Evolutionary conservation across 1,139 yeast genomes (phyloP).

Genomic region (Taiozyma sp.): DNA sequence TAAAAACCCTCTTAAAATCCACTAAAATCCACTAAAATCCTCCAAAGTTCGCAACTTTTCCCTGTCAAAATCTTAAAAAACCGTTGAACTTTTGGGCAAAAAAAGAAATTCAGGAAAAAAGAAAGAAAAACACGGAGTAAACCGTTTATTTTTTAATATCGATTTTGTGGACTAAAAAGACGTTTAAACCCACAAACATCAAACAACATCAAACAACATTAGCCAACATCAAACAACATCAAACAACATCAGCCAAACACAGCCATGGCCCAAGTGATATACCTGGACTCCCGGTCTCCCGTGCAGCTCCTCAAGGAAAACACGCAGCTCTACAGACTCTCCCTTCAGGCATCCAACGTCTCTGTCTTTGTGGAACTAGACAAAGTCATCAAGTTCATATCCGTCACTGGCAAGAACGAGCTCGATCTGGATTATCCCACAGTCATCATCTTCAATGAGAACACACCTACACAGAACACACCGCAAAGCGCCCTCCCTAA

Average conservation of each 20-base stretch:
- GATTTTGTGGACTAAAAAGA: too few species aligned
- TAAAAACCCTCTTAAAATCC: background rate
- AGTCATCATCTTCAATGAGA: slow-evolving; percentile 19
- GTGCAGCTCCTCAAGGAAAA: slow-evolving; percentile 9
- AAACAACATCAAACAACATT: too few species aligned
- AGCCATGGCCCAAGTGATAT: slow-evolving; percentile 19
- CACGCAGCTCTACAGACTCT: slow-evolving; percentile 10
- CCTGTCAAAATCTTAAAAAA: background rate
- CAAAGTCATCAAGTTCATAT: slow-evolving; percentile 12
- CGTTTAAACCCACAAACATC: too few species aligned
- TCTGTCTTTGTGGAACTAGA: slow-evolving; percentile 11
- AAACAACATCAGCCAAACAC: background rate
- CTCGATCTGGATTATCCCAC: slow-evolving; percentile 23
- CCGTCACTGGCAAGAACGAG: slow-evolving; percentile 22
- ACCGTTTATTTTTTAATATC: background rate
- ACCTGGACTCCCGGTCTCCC: slow-evolving; percentile 14
- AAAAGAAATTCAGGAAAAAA: background rate
- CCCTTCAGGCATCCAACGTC: slow-evolving; percentile 7
- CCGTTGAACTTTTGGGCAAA: background rate
- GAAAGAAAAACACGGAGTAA: background rate
- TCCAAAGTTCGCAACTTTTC: too few species aligned
- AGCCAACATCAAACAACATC: too few species aligned
- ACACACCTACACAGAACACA: background rate
- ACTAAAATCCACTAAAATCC: too few species aligned
- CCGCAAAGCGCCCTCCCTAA: background rate